Evolutionary conservation across 768 basidiomycete species (phyloP), one percentile per base, ranked within the genome.

Genomic region (Rhodosporidiobolus sp.): DNA sequence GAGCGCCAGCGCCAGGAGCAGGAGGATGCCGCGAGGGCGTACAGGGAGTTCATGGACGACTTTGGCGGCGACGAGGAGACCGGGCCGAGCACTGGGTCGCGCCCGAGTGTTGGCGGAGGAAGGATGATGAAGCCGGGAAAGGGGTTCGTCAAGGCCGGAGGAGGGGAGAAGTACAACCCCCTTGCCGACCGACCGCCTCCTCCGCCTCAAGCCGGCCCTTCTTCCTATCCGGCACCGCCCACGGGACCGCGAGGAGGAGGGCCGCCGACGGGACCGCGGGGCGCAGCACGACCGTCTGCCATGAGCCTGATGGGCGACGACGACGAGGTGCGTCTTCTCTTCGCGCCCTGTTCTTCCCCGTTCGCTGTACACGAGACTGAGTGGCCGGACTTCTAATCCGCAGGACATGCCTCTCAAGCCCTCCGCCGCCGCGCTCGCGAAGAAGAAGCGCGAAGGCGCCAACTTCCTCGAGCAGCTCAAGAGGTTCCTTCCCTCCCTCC

Each of bases 361-460:
- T 26, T 49, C 28, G 20, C 20, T 22, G 22, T 24, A 26, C 14
- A 19, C 19, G 49, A 55, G 35, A 54, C 64, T 45, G 49, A 48
- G 14, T 12, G 17, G 34, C 34, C 30, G 16, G n/a, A n/a, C 52
- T 11, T 30, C 24, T 59, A 53, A 32, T 6, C 34, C 32, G 6
- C 62, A 43, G 35, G 12, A 48, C 9, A 49, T 50, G 24, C 0
- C 34, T 1, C 5, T 12, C 34, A 60, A 71, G n/a, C 6, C 68
- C 9, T 6, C 53, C 14, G 63, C 45, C 8, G 34, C 55, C 8
- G 34, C 55, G 1, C 30, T 50, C 14, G 57, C 57, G 1, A 96
- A 92, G 80, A 96, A 96, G 5, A 96, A 92, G 80, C 87, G 95
- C 62, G 92, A 91, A 1, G 98, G 98, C 92, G 94, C 97, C 81